phyloP scores from a whole-genome alignment of 768 basidiomycete species.

The Brasilioporus rufonigricans region DNA sequence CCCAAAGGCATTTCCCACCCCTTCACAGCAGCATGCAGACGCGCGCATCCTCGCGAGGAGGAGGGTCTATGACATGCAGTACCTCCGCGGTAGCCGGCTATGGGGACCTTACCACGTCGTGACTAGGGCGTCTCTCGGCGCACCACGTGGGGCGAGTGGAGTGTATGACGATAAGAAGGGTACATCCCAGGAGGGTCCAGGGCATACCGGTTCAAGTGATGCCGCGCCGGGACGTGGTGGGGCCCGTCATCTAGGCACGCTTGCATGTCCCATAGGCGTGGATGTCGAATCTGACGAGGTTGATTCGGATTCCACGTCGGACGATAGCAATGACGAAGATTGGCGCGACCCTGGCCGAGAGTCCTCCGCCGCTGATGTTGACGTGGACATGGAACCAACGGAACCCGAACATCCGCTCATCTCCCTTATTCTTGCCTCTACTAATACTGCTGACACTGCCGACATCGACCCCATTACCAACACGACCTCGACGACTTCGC shows the following conservation, averaged over 20 bases:
- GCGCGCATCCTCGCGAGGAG: conserved; percentile 28
- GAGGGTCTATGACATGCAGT: conserved; percentile 33
- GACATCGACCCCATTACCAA: background rate
- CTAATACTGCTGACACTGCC: background rate
- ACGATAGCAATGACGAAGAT: conserved; percentile 21
- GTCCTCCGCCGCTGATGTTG: background rate
- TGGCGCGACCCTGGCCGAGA: conserved; percentile 9
- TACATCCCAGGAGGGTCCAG: background rate
- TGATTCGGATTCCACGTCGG: conserved; percentile 7
- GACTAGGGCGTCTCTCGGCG: conserved; percentile 1
- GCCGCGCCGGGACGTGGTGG: background rate
- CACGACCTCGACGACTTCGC: conserved; percentile 1
- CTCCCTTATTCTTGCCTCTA: conserved; percentile 5
- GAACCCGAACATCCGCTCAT: conserved; percentile 12
- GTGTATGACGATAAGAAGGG: background rate
- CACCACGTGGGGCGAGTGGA: background rate
- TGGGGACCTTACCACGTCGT: conserved; percentile 30
- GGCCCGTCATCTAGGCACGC: conserved; percentile 2
- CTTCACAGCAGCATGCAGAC: conserved; percentile 16
- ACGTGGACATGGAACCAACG: conserved; percentile 8
- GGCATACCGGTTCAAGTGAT: background rate
- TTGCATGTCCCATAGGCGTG: conserved; percentile 19
- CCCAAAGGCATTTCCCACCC: conserved; percentile 8
- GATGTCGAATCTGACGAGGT: conserved; percentile 11
- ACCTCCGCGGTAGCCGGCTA: conserved; percentile 25